Evolutionary conservation across 2,329 filamentous ascomycete genomes (phyloP), one percentile per base, ranked within the genome.

Genomic region (Hymenoscyphus albidus): DNA sequence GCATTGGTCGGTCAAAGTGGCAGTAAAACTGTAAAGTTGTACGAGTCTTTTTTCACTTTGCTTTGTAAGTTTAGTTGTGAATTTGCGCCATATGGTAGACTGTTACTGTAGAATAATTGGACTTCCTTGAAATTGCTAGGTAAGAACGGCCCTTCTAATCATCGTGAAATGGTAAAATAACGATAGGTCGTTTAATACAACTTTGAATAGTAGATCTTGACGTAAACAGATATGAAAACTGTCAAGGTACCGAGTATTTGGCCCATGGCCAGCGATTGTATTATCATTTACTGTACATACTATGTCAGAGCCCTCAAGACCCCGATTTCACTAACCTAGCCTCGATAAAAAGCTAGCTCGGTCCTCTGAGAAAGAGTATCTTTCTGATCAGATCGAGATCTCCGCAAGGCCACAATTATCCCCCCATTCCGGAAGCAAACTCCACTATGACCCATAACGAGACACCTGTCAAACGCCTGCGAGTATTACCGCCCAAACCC

Each of bases 201-300:
- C 27, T 27, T 27, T 27, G 27, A 27, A 27, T 2, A 27, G 27
- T 27, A 27, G 27, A 3, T 27, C 27, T 27, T 27, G 48, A 22
- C 48, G 48, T 18, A 51, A 51, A 27, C 22, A 27, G 7, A 9
- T 18, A 10, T 48, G 16, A 18, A 10, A n/a, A 9, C n/a, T 48
- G n/a, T 10, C n/a, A 22, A 9, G 44, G 7, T 18, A 22, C n/a
- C 13, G 44, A 13, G 18, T 27, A 54, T 27, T 54, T 22, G 48
- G 18, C 48, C 10, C 48, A 54, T 27, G 22, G 48, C 48, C 48
- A 27, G 18, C 13, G 48, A 54, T 3, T 54, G 48, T 22, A 54
- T 54, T 51, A 54, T 54, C 48, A 54, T 54, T 54, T 54, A 54
- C 35, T 35, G 35, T 10, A 35, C 48, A 54, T 54, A 54, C 48